These are phyloP conservation scores for Moesziomyces sp. DNA, from an alignment of 1,284 basidiomycete species.

Conservation along the genomic window DNA sequence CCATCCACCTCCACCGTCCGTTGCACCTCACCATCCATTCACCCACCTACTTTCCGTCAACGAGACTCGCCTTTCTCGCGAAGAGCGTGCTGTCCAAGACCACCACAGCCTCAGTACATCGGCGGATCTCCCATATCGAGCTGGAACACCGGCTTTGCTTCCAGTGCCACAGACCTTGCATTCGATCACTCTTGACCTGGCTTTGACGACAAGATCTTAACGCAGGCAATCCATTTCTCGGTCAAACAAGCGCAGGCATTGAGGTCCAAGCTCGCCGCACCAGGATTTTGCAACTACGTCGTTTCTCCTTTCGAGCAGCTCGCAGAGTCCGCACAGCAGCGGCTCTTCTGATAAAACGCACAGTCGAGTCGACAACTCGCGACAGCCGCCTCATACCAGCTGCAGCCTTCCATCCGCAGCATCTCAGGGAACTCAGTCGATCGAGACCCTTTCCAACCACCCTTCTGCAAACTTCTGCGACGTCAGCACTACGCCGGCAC, in stretches of 20 bases:
- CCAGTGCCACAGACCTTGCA: neutral
- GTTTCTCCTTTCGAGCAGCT: conserved; percentile 13
- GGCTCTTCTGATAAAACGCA: neutral
- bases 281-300: conserved; percentile 21
- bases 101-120: neutral
- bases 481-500: neutral
- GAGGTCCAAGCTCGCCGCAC: neutral
- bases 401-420: conserved; percentile 34
- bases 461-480: neutral
- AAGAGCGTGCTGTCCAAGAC: neutral
- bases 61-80: neutral
- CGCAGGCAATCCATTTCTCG: neutral
- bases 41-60: neutral
- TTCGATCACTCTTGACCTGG: neutral
- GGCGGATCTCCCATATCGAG: neutral
- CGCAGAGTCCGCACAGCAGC: conserved; percentile 16
- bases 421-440: conserved; percentile 6
- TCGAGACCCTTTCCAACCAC: neutral
- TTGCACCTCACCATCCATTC: conserved; percentile 1
- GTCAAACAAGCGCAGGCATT: neutral
- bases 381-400: conserved; percentile 9
- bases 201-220: neutral
- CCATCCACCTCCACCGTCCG: conserved; percentile 5
- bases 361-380: conserved; percentile 7
- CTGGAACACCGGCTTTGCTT: too few species aligned